Evolutionary conservation across 1,284 basidiomycete species (phyloP), one percentile per base, ranked within the genome.

Genomic region (Ganoderma sp.): DNA sequence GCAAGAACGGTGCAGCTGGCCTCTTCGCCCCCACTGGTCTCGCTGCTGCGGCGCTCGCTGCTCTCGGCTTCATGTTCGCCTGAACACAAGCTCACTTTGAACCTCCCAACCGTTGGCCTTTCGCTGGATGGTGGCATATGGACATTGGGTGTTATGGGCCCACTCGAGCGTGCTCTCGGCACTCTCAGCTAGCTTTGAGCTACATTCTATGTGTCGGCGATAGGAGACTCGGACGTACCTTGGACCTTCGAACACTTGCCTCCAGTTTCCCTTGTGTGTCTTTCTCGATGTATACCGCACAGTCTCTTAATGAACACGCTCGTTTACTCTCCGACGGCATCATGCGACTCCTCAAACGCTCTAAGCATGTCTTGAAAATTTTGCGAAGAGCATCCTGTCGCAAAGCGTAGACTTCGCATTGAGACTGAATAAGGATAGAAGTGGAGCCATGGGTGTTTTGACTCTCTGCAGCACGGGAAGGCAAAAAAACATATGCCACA

Each of bases 21-120:
- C 67, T 78, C 58, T 45, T 67, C n/a, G 71, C 73, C 59, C 71
- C 76, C 45, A 56, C 75, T 57, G 73, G 72, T 14, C 74, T 76
- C 63, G 68, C 76, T n/a, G 71, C 77, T 54, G 75, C 69, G 48
- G 69, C 75, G 48, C 67, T 74, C 43, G 79, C 75, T 54, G 78
- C 68, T 48, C 66, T 79, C 71, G 77, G 77, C 54, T 61, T 76
- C 60, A 50, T 73, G 64, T 66, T 76, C 64, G 76, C 73, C 45
- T 76, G 66, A 75, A 48, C 58, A 42, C 7, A 14, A 60, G 12
- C 39, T 12, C 15, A 9, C n/a, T 19, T 9, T 9, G 37, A 22
- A 15, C 41, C 58, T 34, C 37, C 22, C 45, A 37, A 28, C 54
- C 19, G 14, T 22, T 19, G 37, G 56, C 32, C 19, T 58, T n/a